Percentiles rank a stretch among this genome's conserved stretches.
Conservation (phyloP, 2,329 filamentous ascomycete species). For the Diplodia sapinea region DNA sequence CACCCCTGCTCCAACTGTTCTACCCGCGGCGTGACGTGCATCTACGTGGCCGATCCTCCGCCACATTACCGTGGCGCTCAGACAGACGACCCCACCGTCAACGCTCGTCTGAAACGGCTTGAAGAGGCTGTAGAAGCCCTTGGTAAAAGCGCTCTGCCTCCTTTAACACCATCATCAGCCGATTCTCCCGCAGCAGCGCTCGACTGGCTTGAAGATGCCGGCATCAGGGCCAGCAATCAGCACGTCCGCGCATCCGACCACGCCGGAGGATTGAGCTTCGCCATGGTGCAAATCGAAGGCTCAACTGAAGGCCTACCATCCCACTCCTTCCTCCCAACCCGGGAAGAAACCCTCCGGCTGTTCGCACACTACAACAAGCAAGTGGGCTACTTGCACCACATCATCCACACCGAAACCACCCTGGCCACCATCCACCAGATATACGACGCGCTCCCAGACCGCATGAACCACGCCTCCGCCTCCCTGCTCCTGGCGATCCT, state of each 20-base stretch:
- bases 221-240: neutral
- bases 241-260: neutral
- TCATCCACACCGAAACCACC: neutral
- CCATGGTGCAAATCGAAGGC: neutral
- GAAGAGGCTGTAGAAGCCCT: constrained; percentile 3
- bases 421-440: neutral
- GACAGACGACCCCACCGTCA: neutral
- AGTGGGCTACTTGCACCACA: constrained; percentile 6
- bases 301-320: neutral
- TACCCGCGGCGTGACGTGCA: neutral
- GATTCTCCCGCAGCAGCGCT: neutral
- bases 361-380: constrained; percentile 4
- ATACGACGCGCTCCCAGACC: neutral
- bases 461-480: neutral
- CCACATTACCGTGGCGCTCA: neutral
- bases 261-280: neutral
- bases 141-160: neutral
- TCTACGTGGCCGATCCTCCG: neutral
- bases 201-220: neutral
- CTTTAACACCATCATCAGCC: neutral
- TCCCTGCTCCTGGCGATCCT: constrained; percentile 1
- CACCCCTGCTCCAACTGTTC: constrained; percentile 24
- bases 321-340: neutral
- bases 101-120: neutral
- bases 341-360: neutral